phyloP scores from a whole-genome alignment of 768 basidiomycete genomes.

The Tricholoma sp. region DNA sequence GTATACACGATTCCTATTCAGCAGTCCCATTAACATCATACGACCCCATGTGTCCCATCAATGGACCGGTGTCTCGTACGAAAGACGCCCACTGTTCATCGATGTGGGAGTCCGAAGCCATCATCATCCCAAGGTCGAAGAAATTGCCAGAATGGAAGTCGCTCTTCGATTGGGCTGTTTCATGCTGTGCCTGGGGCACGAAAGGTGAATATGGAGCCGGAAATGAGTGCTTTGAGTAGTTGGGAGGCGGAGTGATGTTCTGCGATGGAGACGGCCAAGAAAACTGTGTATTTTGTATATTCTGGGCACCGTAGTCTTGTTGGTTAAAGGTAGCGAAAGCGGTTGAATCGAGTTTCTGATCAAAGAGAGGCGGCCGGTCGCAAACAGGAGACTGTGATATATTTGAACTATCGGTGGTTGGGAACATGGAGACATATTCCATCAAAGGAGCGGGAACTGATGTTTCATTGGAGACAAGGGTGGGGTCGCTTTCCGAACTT shows the following conservation, averaged over 20 bases:
- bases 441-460: slow-evolving; percentile 61
- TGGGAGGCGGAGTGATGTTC: neutral
- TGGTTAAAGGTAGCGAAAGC: slow-evolving; percentile 1
- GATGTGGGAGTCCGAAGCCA: slow-evolving; percentile 35
- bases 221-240: neutral
- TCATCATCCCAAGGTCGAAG: slow-evolving; percentile 41
- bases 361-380: slow-evolving; percentile 3
- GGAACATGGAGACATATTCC: slow-evolving; percentile 45
- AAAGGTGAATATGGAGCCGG: slow-evolving; percentile 1
- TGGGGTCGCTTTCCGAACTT: slow-evolving; percentile 14
- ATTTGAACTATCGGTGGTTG: slow-evolving; percentile 7
- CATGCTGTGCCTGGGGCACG: neutral
- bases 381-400: slow-evolving; percentile 5
- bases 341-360: neutral
- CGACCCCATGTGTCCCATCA: slow-evolving; percentile 30
- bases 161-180: neutral
- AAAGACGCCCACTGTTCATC: slow-evolving; percentile 65
- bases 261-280: slow-evolving; percentile 6
- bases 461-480: slow-evolving; percentile 19
- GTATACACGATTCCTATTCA: too few species aligned
- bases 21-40: neutral
- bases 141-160: neutral
- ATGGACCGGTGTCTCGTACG: slow-evolving; percentile 55
- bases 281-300: neutral
- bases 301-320: neutral